Evolutionary conservation across 2,329 filamentous ascomycete species (phyloP).

Genomic region (Thermomyces lanuginosus): DNA sequence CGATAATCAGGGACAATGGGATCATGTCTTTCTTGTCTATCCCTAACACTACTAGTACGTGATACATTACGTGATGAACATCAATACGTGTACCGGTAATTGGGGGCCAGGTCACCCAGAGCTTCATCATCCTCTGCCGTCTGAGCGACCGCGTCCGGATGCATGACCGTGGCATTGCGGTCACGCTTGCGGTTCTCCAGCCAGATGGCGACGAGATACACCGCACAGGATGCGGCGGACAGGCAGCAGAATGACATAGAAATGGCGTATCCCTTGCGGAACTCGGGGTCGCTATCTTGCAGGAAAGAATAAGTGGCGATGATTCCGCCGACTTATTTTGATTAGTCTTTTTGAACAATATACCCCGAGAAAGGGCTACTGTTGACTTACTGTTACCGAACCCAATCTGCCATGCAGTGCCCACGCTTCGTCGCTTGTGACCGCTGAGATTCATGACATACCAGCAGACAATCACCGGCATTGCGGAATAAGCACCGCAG

Average conservation of each 20-base stretch:
- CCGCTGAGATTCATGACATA: constrained; percentile 66
- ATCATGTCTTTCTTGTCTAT: constrained; percentile 8
- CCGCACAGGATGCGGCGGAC: constrained; percentile 37
- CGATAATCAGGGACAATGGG: constrained; percentile 5
- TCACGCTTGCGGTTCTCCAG: constrained; percentile 27
- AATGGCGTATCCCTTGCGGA: constrained; percentile 59
- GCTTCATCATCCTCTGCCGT: constrained; percentile 17
- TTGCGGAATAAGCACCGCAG: constrained; percentile 66
- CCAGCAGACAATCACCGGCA: constrained; percentile 76
- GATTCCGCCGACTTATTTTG: constrained; percentile 48
- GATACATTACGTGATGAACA: not conserved
- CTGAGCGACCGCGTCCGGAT: constrained; percentile 8
- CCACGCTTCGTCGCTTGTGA: constrained; percentile 53
- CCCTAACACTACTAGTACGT: no score
- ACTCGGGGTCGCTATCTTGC: constrained; percentile 49
- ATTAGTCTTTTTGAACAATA: not conserved
- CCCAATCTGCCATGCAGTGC: constrained; percentile 59
- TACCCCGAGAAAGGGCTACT: no score
- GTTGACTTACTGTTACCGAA: constrained; percentile 47
- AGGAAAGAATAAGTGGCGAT: constrained; percentile 58
- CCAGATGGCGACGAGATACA: constrained; percentile 22
- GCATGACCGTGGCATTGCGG: constrained; percentile 12
- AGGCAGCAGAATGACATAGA: constrained; percentile 58
- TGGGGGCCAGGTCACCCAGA: constrained; percentile 27
- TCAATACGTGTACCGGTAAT: constrained; percentile 25